Evolutionary conservation across 179 eudicot genomes (phyloP).

Genomic region (Corrigiola litoralis): DNA sequence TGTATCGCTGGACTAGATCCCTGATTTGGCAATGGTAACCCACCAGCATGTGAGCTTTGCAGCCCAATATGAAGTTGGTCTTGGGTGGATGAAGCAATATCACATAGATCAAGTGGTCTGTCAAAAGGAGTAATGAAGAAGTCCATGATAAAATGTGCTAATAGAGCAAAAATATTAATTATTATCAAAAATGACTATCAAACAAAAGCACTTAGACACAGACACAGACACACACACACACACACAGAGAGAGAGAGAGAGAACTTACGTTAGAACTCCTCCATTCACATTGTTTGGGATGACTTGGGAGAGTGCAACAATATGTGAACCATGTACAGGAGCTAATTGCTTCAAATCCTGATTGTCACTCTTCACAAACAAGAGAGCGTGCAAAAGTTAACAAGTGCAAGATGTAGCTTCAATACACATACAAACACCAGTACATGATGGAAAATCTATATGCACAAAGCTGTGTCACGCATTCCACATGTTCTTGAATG

Average conservation of each 20-base stretch:
- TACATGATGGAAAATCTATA: too few relatives aligned
- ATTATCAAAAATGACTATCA: not conserved
- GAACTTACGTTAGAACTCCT: slow-evolving; percentile 75
- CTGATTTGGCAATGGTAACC: slow-evolving; percentile 50
- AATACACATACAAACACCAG: too few relatives aligned
- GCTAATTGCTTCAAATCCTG: slow-evolving; percentile 34
- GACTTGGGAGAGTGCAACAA: slow-evolving; percentile 66
- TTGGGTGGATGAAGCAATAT: slow-evolving; percentile 53
- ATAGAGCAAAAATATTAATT: not conserved
- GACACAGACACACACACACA: not conserved
- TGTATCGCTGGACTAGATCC: slow-evolving; percentile 40
- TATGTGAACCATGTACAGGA: slow-evolving; percentile 64
- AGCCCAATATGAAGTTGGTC: slow-evolving; percentile 52
- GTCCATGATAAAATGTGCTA: slow-evolving; percentile 4
- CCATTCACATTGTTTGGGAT: slow-evolving; percentile 76
- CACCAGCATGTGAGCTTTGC: slow-evolving; percentile 58
- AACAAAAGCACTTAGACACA: not conserved
- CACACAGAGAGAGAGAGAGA: not conserved
- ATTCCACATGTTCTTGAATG: too few relatives aligned
- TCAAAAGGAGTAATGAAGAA: slow-evolving; percentile 11
- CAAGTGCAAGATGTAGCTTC: slow-evolving; percentile 29
- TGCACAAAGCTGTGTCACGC: too few relatives aligned
- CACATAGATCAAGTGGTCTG: slow-evolving; percentile 95
- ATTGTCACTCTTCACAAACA: slow-evolving; percentile 24
- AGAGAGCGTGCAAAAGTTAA: slow-evolving; percentile 57